Conservation (phyloP, 2,329 filamentous ascomycete genomes). For the Fusarium euwallaceae region DNA sequence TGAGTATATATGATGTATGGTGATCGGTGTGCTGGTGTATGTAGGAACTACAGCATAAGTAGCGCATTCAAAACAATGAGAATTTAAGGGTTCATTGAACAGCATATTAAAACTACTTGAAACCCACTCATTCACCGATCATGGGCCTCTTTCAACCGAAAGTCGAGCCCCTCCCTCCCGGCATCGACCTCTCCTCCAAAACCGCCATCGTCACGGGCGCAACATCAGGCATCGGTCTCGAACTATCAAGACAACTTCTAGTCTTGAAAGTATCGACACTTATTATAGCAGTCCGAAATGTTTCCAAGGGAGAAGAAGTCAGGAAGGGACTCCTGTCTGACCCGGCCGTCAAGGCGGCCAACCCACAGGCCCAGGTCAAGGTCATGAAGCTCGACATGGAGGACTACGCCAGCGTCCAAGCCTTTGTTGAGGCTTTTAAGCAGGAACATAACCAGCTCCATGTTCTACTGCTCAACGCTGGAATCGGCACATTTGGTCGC, state of each 20-base stretch:
- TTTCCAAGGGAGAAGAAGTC: slow-evolving; percentile 47
- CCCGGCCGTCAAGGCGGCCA: slow-evolving; percentile 17
- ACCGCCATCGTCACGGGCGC: slow-evolving; percentile 59
- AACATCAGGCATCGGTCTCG: slow-evolving; percentile 58
- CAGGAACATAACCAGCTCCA: slow-evolving; percentile 5
- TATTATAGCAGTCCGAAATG: slow-evolving; percentile 57
- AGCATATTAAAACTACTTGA: rapidly evolving
- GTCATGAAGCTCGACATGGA: slow-evolving; percentile 32
- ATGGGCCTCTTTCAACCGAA: slow-evolving; percentile 28
- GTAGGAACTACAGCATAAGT: not conserved
- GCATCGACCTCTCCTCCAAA: slow-evolving; percentile 42
- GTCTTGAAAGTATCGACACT: slow-evolving; percentile 51
- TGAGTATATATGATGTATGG: not conserved
- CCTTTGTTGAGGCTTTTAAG: slow-evolving; percentile 13
- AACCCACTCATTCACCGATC: not conserved
- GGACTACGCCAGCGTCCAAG: slow-evolving; percentile 26
- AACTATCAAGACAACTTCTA: slow-evolving; percentile 55
- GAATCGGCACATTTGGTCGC: slow-evolving; percentile 6
- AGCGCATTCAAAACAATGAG: no score
- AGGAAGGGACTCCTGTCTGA: slow-evolving; percentile 15
- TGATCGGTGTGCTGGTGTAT: not conserved
- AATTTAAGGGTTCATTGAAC: no score
- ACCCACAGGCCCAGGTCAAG: slow-evolving; percentile 22
- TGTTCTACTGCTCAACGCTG: slow-evolving; percentile 35
- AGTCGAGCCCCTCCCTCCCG: slow-evolving; percentile 27